These are phyloP conservation scores for Syzygium syzygioides DNA, from an alignment of 441 rosid species.

Conservation along the genomic window DNA sequence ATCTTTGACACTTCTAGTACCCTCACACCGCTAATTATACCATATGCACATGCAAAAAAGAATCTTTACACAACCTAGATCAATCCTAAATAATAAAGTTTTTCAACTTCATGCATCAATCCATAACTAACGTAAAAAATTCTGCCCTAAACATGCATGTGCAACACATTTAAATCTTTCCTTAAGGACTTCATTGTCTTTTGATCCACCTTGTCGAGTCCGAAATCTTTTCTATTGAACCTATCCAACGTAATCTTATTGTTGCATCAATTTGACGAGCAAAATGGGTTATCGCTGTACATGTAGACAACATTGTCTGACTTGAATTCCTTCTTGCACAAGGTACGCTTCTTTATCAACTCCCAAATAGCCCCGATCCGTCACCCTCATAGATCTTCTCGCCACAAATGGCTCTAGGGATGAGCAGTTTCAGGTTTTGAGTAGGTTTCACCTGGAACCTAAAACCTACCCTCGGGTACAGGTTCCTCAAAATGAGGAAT, in stretches of 20 bases:
- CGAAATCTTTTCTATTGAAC: neutral
- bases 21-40: too few relatives aligned
- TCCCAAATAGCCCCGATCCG: neutral
- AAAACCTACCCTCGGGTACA: too few relatives aligned
- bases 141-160: neutral
- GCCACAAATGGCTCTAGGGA: neutral
- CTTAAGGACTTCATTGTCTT: neutral
- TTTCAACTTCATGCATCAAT: neutral
- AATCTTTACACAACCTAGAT: neutral
- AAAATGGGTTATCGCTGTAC: slow-evolving; percentile 20
- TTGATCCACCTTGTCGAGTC: neutral
- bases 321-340: neutral
- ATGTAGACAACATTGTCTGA: neutral
- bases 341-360: neutral
- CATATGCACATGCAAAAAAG: too few relatives aligned
- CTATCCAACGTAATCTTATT: slow-evolving; percentile 22
- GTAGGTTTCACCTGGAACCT: too few relatives aligned
- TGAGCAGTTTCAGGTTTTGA: too few relatives aligned
- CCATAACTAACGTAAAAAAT: neutral
- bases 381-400: neutral
- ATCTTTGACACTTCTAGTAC: too few relatives aligned
- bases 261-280: slow-evolving; percentile 19
- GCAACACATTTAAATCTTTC: neutral
- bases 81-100: neutral
- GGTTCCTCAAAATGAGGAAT: too few relatives aligned